Evolutionary conservation across 2,329 filamentous ascomycete genomes (phyloP).

Genomic region (Fusarium gaditjirri): DNA sequence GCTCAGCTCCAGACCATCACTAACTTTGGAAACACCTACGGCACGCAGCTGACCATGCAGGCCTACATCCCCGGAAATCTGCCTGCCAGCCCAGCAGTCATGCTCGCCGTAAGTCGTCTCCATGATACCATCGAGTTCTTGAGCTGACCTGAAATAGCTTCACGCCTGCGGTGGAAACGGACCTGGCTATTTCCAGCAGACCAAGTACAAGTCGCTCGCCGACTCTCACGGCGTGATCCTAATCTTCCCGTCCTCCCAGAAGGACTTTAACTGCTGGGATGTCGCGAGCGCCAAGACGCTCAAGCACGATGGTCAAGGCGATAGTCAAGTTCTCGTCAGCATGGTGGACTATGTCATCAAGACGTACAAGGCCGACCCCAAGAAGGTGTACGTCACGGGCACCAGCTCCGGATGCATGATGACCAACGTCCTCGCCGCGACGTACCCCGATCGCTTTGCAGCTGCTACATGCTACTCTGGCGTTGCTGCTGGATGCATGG

Average conservation of each 20-base stretch:
- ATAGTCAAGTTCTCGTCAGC: constrained; percentile 10
- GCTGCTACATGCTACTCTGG: constrained; percentile 15
- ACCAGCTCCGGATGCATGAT: constrained; percentile 19
- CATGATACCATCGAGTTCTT: accelerated
- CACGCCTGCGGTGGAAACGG: constrained; percentile 3
- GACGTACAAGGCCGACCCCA: neutral
- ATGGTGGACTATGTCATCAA: constrained; percentile 16
- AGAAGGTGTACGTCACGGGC: constrained; percentile 4
- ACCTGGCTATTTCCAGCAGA: constrained; percentile 5
- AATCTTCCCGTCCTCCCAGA: neutral
- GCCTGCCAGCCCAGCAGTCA: neutral
- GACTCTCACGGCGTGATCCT: constrained; percentile 1
- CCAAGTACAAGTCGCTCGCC: constrained; percentile 3
- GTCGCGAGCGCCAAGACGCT: constrained; percentile 5
- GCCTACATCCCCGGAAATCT: constrained; percentile 3
- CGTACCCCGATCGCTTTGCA: constrained; percentile 3
- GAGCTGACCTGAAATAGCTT: neutral
- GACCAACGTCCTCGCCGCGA: constrained; percentile 15
- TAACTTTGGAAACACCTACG: constrained; percentile 9
- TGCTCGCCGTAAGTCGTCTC: neutral
- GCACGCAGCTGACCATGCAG: constrained; percentile 1
- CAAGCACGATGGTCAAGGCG: constrained; percentile 9
- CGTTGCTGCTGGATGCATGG: constrained; percentile 9
- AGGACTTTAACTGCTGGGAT: constrained; percentile 11
- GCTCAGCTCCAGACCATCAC: constrained; percentile 23